These are phyloP conservation scores for Citrus australasica DNA, from an alignment of 345 rosid genomes.

Conservation along the genomic window DNA sequence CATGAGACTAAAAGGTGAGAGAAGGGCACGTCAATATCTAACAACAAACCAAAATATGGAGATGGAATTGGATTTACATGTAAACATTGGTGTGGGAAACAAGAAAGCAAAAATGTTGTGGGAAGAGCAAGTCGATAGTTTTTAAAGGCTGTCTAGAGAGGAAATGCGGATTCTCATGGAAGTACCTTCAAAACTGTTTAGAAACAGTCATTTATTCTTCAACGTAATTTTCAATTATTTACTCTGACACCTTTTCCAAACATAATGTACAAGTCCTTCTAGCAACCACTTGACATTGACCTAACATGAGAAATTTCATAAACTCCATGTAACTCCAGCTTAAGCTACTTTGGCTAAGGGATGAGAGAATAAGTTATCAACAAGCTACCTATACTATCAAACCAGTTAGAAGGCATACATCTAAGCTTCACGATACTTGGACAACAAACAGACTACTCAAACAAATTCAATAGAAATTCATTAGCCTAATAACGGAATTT, in stretches of 20 bases:
- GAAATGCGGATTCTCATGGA: not conserved
- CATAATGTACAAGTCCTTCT: not conserved
- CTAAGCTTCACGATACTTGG: not conserved
- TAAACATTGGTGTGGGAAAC: not conserved
- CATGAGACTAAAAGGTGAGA: not conserved
- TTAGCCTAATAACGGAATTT: not conserved
- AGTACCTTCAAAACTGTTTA: not conserved
- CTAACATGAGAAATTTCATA: not conserved
- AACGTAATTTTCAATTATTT: not conserved
- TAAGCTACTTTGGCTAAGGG: not conserved
- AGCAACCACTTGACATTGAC: not conserved
- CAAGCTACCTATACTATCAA: not conserved
- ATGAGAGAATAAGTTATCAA: not conserved
- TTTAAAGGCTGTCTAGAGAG: not conserved
- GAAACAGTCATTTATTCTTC: not conserved
- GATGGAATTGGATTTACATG: not conserved
- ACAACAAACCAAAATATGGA: not conserved
- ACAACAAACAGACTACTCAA: not conserved
- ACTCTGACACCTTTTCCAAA: not conserved
- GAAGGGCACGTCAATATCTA: not conserved
- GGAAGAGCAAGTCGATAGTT: not conserved
- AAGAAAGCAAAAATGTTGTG: not conserved
- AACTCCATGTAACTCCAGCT: not conserved
- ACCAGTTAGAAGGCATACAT: not conserved
- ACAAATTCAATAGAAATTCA: not conserved